Conservation (phyloP, 2,329 filamentous ascomycete species). For the Emericellopsis cladophorae region DNA sequence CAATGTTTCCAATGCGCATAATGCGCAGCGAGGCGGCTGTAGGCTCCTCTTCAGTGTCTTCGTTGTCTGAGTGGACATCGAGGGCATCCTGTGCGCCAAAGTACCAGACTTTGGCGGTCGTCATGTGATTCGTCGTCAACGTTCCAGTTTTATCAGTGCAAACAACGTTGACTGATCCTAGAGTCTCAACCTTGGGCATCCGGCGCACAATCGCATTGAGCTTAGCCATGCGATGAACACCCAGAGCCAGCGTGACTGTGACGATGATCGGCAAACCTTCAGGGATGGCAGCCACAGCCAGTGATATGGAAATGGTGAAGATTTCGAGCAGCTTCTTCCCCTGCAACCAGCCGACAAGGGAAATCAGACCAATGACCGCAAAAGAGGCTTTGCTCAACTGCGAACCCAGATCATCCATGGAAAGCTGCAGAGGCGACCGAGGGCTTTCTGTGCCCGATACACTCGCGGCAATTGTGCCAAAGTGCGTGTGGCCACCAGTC, state of each 20-base stretch:
- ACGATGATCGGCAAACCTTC: conserved; percentile 97
- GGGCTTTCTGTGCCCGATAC: conserved; percentile 93
- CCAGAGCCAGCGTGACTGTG: conserved; percentile 87
- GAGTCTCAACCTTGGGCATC: conserved; percentile 91
- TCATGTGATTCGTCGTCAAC: conserved; percentile 96
- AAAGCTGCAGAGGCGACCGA: conserved; percentile 81
- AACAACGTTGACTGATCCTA: conserved; percentile 98
- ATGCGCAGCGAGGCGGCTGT: conserved; percentile 69
- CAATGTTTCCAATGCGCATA: conserved; percentile 85
- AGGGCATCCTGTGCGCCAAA: conserved; percentile 53
- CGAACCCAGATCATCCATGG: conserved; percentile 94
- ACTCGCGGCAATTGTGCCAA: conserved; percentile 90
- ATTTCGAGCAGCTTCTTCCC: conserved; percentile 86
- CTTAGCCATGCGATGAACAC: conserved; percentile 91
- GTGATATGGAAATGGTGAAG: conserved; percentile 92
- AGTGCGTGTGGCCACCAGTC: conserved; percentile 86
- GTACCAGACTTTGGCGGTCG: conserved; percentile 91
- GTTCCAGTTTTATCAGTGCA: conserved; percentile 98
- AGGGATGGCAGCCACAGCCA: conserved; percentile 92
- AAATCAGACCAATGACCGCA: conserved; percentile 84
- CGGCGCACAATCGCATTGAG: conserved; percentile 90
- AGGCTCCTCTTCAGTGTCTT: conserved; percentile 42
- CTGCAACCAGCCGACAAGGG: conserved; percentile 78
- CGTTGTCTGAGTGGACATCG: conserved; percentile 41
- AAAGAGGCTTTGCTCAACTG: conserved; percentile 97